These are phyloP conservation scores for Teunomyces pallodes DNA, from an alignment of 805 yeast species.

Conservation along the genomic window DNA sequence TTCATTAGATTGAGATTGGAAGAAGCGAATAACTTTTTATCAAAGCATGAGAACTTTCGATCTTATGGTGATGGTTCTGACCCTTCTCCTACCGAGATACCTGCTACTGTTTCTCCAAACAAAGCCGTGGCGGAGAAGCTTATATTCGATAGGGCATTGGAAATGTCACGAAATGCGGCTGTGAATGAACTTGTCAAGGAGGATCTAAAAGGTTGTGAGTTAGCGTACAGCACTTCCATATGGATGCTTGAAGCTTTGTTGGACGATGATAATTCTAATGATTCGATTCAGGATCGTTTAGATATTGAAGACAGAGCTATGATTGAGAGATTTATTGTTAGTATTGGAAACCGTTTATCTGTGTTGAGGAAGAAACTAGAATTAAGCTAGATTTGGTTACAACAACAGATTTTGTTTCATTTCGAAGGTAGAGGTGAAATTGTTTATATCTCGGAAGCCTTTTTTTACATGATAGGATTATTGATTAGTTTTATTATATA, in stretches of 20 bases:
- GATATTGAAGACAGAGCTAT: slow-evolving; percentile 72
- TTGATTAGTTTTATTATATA: slow-evolving; percentile 1
- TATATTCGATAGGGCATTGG: slow-evolving; percentile 90
- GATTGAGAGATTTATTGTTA: slow-evolving; percentile 76
- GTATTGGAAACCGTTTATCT: slow-evolving; percentile 78
- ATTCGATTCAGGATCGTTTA: slow-evolving; percentile 39
- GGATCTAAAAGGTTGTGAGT: slow-evolving; percentile 74
- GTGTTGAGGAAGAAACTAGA: slow-evolving; percentile 60
- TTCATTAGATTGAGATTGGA: slow-evolving; percentile 57
- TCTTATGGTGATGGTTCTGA: neutral
- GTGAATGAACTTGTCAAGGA: slow-evolving; percentile 77
- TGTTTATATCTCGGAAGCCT: neutral
- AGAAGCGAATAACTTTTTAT: slow-evolving; percentile 32
- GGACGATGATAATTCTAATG: slow-evolving; percentile 39
- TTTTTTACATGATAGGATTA: neutral
- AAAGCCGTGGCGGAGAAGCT: slow-evolving; percentile 73
- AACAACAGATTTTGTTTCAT: neutral
- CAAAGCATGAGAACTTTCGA: slow-evolving; percentile 2
- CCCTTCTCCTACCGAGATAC: slow-evolving; percentile 1
- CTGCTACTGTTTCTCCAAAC: neutral
- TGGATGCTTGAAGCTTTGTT: slow-evolving; percentile 94
- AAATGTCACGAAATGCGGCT: slow-evolving; percentile 89
- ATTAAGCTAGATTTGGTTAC: slow-evolving; percentile 6
- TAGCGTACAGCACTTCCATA: slow-evolving; percentile 84
- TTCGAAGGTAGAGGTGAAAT: neutral